Conservation (phyloP, 2,329 filamentous ascomycete genomes). For the Clarireedia homoeocarpa region DNA sequence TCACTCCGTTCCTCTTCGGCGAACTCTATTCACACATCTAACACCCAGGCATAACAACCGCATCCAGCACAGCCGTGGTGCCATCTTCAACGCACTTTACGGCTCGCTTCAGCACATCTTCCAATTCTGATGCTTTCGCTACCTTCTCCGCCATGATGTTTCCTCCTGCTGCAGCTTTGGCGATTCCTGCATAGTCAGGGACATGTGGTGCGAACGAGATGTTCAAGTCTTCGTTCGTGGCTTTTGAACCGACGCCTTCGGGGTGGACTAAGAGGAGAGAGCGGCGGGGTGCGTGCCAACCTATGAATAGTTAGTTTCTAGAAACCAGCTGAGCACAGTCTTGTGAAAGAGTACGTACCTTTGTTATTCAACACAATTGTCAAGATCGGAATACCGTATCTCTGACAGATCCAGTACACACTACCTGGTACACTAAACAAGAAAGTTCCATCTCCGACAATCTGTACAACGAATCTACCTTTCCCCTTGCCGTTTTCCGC, state of each 20-base stretch:
- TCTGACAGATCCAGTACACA: constrained; percentile 61
- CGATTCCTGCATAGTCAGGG: constrained; percentile 61
- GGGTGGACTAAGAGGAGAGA: constrained; percentile 57
- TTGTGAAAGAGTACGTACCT: constrained; percentile 27
- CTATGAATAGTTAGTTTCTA: constrained; percentile 19
- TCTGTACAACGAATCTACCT: constrained; percentile 53
- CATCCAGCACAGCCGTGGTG: constrained; percentile 53
- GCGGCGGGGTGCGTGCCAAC: constrained; percentile 59
- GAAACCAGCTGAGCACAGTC: not conserved
- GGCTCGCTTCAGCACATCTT: constrained; percentile 46
- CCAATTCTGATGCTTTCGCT: constrained; percentile 46
- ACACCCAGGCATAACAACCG: constrained; percentile 24
- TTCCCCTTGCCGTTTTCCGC: constrained; percentile 39
- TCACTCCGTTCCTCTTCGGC: no score
- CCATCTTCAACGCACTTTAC: constrained; percentile 50
- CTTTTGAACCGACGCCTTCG: constrained; percentile 50
- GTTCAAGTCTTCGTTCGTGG: constrained; percentile 55
- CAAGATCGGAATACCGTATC: constrained; percentile 58
- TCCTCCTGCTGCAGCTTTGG: constrained; percentile 56
- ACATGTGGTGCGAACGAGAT: constrained; percentile 54
- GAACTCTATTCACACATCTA: constrained; percentile 2
- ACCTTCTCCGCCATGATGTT: constrained; percentile 54
- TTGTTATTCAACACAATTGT: constrained; percentile 64
- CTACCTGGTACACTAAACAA: constrained; percentile 57
- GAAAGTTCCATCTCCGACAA: constrained; percentile 62